Base-by-base conservation (phyloP, 116 monocot genomes). In the Phalaenopsis hybrid region DNA sequence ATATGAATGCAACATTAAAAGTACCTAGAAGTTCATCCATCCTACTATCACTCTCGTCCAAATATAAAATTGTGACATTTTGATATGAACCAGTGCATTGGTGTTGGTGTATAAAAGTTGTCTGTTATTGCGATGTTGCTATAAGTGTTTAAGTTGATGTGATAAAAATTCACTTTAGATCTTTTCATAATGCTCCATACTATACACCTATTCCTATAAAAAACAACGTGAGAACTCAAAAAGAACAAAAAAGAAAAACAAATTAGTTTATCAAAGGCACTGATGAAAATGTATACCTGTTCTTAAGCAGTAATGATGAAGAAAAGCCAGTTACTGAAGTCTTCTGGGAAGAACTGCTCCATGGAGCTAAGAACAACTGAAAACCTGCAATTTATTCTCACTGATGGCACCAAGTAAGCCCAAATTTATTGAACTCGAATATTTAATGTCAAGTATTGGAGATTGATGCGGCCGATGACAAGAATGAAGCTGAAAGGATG, bases 371-470 rank as follows among this genome's bases (percentile, higher is more conserved):
- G 52, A 83, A 57, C 87, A 85, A 76, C 82, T 81, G 81, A 89
- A 97, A 23, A 94, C 49, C 83, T 94, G 97, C 52, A 93, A 65
- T 79, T 44, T 91, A 43, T 83, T 87, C 68, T 93, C 95, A 77
- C 94, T 93, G 55, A 95, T 59, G 77, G 91, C 91, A 16, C 91
- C 87, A 69, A 97, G 95, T 57, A 94, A 75, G 25, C 87, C 89
- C 51, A 81, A 85, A 44, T 85, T 87, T 21, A 41, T 20, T 4
- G 78, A 80, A 17, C 48, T 37, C 11, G 87, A 79, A 79, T 89
- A 97, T 80, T 88, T 94, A 25, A 95, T 55, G 84, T 97, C 97
- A 84, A 91, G 89, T 59, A 96, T 89, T 7, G 90, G 91, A 33
- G 81, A 55, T n/a, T 78, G 86, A 82, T 94, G 94, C 28, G 97